These are phyloP conservation scores for Kwoniella mangroviensis DNA, from an alignment of 768 basidiomycete species.

Conservation along the genomic window DNA sequence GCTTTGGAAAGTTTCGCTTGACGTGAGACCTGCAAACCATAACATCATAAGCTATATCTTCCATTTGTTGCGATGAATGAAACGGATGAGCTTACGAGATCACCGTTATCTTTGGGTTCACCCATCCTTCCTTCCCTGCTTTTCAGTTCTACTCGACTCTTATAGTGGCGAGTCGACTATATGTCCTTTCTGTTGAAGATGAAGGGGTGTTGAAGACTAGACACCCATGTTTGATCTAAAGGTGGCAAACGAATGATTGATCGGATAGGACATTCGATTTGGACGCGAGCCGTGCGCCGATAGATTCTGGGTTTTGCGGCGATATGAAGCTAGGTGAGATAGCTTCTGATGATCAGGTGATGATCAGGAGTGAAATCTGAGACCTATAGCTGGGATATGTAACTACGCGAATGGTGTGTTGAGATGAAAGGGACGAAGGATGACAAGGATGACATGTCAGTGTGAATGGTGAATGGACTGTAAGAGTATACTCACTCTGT, in stretches of 20 bases:
- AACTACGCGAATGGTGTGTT: background rate
- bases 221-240: conserved; percentile 8
- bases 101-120: background rate
- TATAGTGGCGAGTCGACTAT: background rate
- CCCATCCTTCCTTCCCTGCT: background rate
- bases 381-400: background rate
- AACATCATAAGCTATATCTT: background rate
- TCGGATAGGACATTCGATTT: conserved; percentile 6
- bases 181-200: background rate
- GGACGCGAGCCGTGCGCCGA: background rate
- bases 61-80: background rate
- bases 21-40: conserved; percentile 32
- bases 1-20: conserved; percentile 53
- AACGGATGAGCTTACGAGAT: conserved; percentile 3
- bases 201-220: conserved; percentile 5
- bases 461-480: background rate
- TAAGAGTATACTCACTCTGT: background rate
- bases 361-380: background rate
- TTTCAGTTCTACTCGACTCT: background rate
- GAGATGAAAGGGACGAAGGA: background rate
- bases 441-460: background rate
- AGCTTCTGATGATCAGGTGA: background rate
- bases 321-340: no score
- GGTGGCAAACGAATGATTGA: conserved; percentile 12
- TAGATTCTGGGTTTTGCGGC: no score